These are phyloP conservation scores for Auriscalpium microsporum DNA, from an alignment of 768 basidiomycete genomes.

Conservation along the genomic window DNA sequence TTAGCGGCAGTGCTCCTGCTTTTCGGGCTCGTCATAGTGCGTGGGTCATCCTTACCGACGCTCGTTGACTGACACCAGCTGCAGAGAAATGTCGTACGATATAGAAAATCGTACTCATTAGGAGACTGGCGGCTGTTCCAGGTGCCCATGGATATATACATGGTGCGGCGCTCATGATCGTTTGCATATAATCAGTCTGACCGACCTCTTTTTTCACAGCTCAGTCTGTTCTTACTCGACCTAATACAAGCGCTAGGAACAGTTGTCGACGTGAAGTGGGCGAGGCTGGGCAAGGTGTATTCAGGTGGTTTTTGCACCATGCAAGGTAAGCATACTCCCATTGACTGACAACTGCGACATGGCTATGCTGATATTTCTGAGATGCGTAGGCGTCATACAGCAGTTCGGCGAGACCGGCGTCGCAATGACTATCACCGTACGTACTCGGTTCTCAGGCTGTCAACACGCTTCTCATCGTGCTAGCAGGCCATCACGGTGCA, in stretches of 20 bases:
- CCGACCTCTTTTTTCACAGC: slow-evolving; percentile 13
- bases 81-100: background rate
- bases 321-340: slow-evolving; percentile 20
- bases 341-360: background rate
- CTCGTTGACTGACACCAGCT: too few relatives aligned
- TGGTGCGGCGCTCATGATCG: slow-evolving; percentile 20
- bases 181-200: background rate
- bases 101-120: background rate
- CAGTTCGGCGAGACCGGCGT: slow-evolving; percentile 34
- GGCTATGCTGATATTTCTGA: too few relatives aligned
- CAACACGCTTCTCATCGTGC: too few relatives aligned
- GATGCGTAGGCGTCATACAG: slow-evolving; percentile 26
- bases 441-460: background rate
- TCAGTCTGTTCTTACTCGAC: slow-evolving; percentile 21
- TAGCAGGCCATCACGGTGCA: slow-evolving; percentile 22
- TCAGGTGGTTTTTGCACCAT: slow-evolving; percentile 27
- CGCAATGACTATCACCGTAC: slow-evolving; percentile 32
- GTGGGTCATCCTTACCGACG: background rate
- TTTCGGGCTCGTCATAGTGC: background rate
- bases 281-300: slow-evolving; percentile 24
- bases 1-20: background rate
- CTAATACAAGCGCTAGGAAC: slow-evolving; percentile 29
- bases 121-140: slow-evolving; percentile 19
- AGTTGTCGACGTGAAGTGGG: slow-evolving; percentile 30
- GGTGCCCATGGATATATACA: slow-evolving; percentile 31